Evolutionary conservation across 139 green algal species (phyloP), one percentile per base, ranked within the genome.

Genomic region (Tetradesmus obliquus): DNA sequence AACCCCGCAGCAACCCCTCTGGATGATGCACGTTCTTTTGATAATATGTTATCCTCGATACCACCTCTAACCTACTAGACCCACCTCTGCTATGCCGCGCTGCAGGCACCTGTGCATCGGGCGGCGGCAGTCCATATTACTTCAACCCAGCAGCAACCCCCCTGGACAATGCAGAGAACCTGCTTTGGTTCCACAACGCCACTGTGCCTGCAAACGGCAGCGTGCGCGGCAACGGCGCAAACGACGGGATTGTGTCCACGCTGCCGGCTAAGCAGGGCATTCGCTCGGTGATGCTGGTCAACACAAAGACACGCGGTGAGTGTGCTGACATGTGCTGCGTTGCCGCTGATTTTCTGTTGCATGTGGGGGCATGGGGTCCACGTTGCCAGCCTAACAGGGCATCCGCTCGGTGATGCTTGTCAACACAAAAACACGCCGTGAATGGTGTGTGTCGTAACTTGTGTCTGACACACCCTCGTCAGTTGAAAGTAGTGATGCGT

Each of bases 151-250:
- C 55, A 20, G 24, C 24, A 19, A 24, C 15, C 13, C 76, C 88
- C 53, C 3, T 79, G 22, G 76, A 91, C 22, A 9, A 79, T 22
- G 12, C 81, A 0, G 24, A 86, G 1, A 91, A 91, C 55, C 22
- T 81, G 80, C 76, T 91, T 2, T 91, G 88, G 88, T 91, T 86
- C 24, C 76, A 86, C 54, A 79, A 91, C 54, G 79, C 60, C 88
- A 86, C 72, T 2, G 51, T 74, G 15, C 58, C 62, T 32, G n/a
- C 8, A 5, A 87, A 72, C 8, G 88, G 88, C 5, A 72, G 22
- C 3, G 45, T 86, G 9, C 55, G 66, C 15, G 88, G 88, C 24
- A 91, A 87, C 6, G 88, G 88, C 5, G 88, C 88, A n/a, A 91
- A 91, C 17, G 88, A 91, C 55, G 88, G 88, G 2, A 15, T 13